Base-by-base conservation (phyloP, 805 yeast genomes). In the Kuraishia cidri region DNA sequence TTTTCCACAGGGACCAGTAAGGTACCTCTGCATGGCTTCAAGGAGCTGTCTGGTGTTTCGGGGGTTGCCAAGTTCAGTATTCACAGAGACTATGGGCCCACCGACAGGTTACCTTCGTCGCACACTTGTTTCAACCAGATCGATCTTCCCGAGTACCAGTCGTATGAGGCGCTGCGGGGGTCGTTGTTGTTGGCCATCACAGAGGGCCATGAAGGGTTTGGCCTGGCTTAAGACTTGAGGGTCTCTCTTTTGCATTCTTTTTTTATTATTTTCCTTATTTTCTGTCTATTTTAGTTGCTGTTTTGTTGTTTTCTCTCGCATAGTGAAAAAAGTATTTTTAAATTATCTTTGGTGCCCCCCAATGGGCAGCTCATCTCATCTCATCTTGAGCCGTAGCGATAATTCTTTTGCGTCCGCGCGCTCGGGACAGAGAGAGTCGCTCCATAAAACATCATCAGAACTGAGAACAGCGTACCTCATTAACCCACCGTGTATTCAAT, bases 91-190 rank as follows among this genome's bases (percentile, higher is more conserved):
- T 87, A 82, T 54, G 95, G 95, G 1, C 59, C 81, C 8, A 72
- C 77, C 6, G 94, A 85, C 35, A 72, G 97, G 40, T 66, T 92
- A 37, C 99, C 99, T 2, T 79, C 95, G 0, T 85, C 97, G 0
- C 98, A 92, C 52, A 92, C 97, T 3, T 92, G 99, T 56, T 90
- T 88, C 65, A 92, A 92, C 58, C 97, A 90, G 58, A 67, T 92
- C 37, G 95, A 86, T 52, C 60, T 92, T 33, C 99, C 99, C 0
- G 92, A 86, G 16, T 92, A 92, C 57, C 94, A 81, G 34, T 74
- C 82, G 5, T 92, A 90, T 52, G 95, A 86, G 36, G 77, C 83
- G 14, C 65, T 92, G 33, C 72, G 97, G 40, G 81, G 85, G 2
- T 76, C 92, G 1, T 55, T 92, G 40, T 58, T 88, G 42, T 53